Evolutionary conservation across 2,329 filamentous ascomycete species (phyloP).

Genomic region (Aspergillus sp.): DNA sequence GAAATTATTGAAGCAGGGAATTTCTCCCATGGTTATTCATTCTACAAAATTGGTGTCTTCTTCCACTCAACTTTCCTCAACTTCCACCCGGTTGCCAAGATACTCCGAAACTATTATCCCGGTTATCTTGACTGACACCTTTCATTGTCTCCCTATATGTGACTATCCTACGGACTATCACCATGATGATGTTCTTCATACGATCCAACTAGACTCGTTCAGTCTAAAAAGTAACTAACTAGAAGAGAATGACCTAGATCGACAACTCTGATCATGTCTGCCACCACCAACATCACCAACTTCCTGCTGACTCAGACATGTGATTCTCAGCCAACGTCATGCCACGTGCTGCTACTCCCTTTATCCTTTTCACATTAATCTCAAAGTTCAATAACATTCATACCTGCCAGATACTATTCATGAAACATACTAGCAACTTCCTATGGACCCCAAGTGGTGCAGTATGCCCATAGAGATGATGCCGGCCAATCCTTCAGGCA

Average conservation of each 20-base stretch:
- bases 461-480: neutral
- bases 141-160: too few species aligned
- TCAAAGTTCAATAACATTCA: neutral
- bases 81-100: neutral
- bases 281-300: neutral
- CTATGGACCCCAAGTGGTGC: too few species aligned
- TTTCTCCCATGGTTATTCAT: neutral
- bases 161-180: too few species aligned
- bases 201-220: too few species aligned
- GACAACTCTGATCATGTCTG: neutral
- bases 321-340: conserved; percentile 8
- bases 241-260: neutral
- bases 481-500: conserved; percentile 7
- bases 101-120: too few species aligned
- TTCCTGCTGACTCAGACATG: conserved; percentile 15
- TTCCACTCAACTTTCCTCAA: too few species aligned
- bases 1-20: too few species aligned
- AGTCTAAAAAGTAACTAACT: neutral
- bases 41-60: too few species aligned
- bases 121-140: too few species aligned
- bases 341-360: conserved; percentile 3
- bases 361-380: neutral
- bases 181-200: too few species aligned
- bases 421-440: too few species aligned
- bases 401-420: too few species aligned